These are phyloP conservation scores for Hanseniaspora sp. DNA, from an alignment of 1,139 yeast genomes.

Conservation along the genomic window DNA sequence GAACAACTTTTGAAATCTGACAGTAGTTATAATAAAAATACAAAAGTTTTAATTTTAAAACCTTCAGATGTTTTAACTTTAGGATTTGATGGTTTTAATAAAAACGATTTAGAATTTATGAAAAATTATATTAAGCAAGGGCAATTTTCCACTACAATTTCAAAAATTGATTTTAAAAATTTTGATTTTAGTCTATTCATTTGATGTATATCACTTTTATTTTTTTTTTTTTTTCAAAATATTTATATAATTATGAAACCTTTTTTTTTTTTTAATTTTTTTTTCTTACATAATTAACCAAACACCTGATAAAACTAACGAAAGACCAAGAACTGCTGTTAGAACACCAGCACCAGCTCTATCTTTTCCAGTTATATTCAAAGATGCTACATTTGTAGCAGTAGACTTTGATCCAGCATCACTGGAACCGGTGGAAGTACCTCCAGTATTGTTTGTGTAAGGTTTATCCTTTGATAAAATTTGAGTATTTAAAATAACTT, in stretches of 20 bases:
- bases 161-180: conserved; percentile 30
- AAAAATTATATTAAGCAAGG: conserved; percentile 39
- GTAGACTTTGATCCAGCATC: conserved; percentile 44
- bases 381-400: conserved; percentile 34
- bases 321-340: conserved; percentile 60
- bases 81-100: conserved; percentile 65
- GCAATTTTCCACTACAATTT: conserved; percentile 37
- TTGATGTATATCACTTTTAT: conserved; percentile 7
- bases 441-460: conserved; percentile 48
- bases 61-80: conserved; percentile 49
- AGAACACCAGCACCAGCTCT: conserved; percentile 82
- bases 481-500: conserved; percentile 56
- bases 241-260: no score
- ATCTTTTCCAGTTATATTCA: conserved; percentile 51
- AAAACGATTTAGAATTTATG: conserved; percentile 47
- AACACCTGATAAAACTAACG: conserved; percentile 51
- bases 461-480: conserved; percentile 47
- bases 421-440: conserved; percentile 47
- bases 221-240: conserved; percentile 4
- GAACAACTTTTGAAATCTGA: conserved; percentile 8
- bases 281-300: conserved; percentile 52
- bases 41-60: conserved; percentile 28
- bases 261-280: no score
- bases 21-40: conserved; percentile 3
- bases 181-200: conserved; percentile 31